Evolutionary conservation across 768 basidiomycete species (phyloP), one percentile per base, ranked within the genome.

Genomic region (Pleurotus tuoliensis): DNA sequence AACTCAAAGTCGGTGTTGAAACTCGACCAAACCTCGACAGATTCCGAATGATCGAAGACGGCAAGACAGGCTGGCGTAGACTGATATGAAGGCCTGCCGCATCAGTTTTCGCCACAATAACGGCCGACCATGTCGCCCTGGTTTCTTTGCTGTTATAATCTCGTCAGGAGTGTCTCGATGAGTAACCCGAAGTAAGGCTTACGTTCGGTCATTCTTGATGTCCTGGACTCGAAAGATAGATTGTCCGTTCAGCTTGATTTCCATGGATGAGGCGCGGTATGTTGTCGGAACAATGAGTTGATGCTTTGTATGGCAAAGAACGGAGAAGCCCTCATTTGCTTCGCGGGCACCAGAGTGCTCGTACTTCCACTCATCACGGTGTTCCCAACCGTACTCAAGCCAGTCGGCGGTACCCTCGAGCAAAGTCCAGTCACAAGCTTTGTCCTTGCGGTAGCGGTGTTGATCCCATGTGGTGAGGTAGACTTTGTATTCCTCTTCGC

Each of bases 401-500:
- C 56, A 57, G 20, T 55, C 25, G 24, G 45, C 47, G 38, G 24
- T 55, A 25, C 55, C 55, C 16, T 40, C 20, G 38, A 47, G 56
- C 16, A 48, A 40, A 24, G 52, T 53, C 62, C 62, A 61, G 5
- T 46, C 30, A 45, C 50, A 58, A 7, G 37, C 27, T 22, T 48
- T 38, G 16, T 41, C 47, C 25, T 47, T 57, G 44, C 47, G 47
- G 34, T 51, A 46, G 51, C 45, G 57, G 52, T 56, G 34, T 20
- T 53, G 22, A 18, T 59, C 62, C 61, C 58, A 58, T 20, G 61
- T 62, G 5, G 53, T 60, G 12, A 63, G 43, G 24, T 56, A 50
- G 22, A 63, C 55, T 27, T 44, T 47, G 56, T 58, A 63, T 24
- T 57, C 60, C 16, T 51, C 55, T 39, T 61, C 55, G n/a, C 47